Base-by-base conservation (phyloP, 805 yeast species). In the Cyberlindnera mrakii region DNA sequence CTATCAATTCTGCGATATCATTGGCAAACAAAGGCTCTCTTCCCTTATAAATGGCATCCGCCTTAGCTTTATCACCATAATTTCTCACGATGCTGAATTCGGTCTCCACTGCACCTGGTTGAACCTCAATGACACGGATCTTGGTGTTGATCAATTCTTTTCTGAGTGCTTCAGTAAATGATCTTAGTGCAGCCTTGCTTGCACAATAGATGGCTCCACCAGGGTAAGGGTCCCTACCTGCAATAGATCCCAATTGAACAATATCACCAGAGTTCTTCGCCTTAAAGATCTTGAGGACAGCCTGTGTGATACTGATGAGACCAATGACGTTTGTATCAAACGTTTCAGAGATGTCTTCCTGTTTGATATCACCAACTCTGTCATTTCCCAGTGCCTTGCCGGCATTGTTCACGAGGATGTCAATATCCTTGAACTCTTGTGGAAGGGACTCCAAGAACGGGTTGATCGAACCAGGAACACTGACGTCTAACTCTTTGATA, bases 321-420 rank as follows among this genome's bases (percentile, higher is more conserved):
- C 96, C 97, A 44, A 87, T 60, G 3, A 91, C 96, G 58, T 90
- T 91, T 46, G 96, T 88, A 55, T 82, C 73, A 64, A 86, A 81
- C 88, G 88, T 87, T 37, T 74, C 78, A 38, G 73, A 70, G 37
- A 88, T 76, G 57, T 89, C 96, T 5, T 66, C 65, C n/a, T 71
- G 64, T 1, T 64, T 63, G 48, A 91, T 79, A 5, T 68, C 66
- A 14, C 96, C 96, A 43, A 89, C 83, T 43, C 72, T 71, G 33
- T 83, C 96, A 43, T 73, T 68, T 3, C 97, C 97, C 37, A 80
- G 64, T 1, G 96, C 97, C 67, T 77, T 77, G 41, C 89, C 89
- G 2, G 90, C 90, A 55, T 83, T 83, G 64, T 83, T 83, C 37
- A 83, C 67, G 50, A 83, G 64, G 34, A 83, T 72, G 57, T 83